Evolutionary conservation across 225 moss, liverwort and hornwort species (phyloP), one percentile per base, ranked within the genome.

Genomic region (Polytrichum commune): DNA sequence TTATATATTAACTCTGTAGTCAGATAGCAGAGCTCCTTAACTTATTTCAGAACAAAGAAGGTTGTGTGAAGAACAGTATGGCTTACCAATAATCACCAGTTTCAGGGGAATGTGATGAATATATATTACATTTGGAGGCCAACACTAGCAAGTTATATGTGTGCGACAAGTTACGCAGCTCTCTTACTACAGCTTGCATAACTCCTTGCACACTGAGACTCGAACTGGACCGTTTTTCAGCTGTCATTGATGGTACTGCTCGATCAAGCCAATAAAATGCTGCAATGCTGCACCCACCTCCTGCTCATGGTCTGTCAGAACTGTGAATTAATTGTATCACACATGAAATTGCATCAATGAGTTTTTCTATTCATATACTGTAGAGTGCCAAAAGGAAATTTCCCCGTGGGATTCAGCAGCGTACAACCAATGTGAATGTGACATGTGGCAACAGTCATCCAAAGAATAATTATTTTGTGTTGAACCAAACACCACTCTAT

Each of bases 211-310:
- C 76, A 58, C 84, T 84, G 25, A 75, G 70, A 61, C 62, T 38
- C 53, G 76, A 70, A 57, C 70, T 80, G 54, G 74, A 77, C 58
- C 32, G 60, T 57, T 29, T 71, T 72, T 64, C 72, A 75, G 78
- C 72, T 32, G 71, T 84, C 55, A 61, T 82, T 25, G 79, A 79
- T 55, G 84, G 84, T 27, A 79, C 79, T 30, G 83, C 79, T 57
- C 89, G 86, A 69, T 89, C 89, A 27, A 89, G 83, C 89, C 89
- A 89, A 76, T 86, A 86, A 72, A 86, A 89, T 55, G 89, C 89
- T 77, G 83, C 86, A 77, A 89, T 86, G 83, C 89, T 89, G 84
- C 72, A 79, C 73, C 70, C 67, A 74, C 20, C 38, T 71, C 72
- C 46, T 64, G 63, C 38, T 69, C 73, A 77, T 62, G 32, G n/a